Base-by-base conservation (phyloP, 2,329 filamentous ascomycete species). In the Ramularia collo-cygni region DNA sequence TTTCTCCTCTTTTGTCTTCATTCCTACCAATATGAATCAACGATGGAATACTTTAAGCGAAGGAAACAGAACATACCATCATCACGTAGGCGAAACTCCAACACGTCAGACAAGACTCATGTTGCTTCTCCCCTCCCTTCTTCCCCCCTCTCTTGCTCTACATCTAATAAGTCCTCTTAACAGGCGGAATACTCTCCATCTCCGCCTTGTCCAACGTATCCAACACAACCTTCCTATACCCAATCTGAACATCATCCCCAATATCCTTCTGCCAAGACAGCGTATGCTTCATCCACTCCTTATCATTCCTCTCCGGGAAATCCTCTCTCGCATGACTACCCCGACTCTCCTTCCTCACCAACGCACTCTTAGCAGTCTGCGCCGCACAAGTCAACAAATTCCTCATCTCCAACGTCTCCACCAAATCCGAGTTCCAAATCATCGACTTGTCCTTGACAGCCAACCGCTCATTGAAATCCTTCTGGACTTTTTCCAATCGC, bases 371-470 rank as follows among this genome's bases (percentile, higher is more conserved):
- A n/a, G 66, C 67, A 17, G 68, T 71, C 52, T 71, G 68, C 17
- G 56, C 54, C 2, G 69, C 69, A 47, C 67, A 69, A 2, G 67
- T 69, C 8, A 71, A 50, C 3, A 71, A 39, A 53, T 71, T 72
- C 18, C 67, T 51, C 47, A 67, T 50, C 48, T 71, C 69, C 1
- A 72, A 55, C 8, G 68, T 69, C 51, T 71, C 69, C 2, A 71
- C 56, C 3, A 72, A 51, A 43, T 72, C 68, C 1, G 57, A 62
- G 43, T 72, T 72, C 69, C 69, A 71, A n/a, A 72, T 67, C 44
- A 72, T 51, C 13, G 58, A 64, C 37, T 61, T 59, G 43, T 72
- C 69, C 2, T 57, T 63, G 3, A 71, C 50, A 0, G 48, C 50
- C 2, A 72, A 40, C 9, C 62, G 51, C 4, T 46, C 53, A 10